Evolutionary conservation across 441 rosid genomes (phyloP).

Genomic region (Adansonia rubrostipa): DNA sequence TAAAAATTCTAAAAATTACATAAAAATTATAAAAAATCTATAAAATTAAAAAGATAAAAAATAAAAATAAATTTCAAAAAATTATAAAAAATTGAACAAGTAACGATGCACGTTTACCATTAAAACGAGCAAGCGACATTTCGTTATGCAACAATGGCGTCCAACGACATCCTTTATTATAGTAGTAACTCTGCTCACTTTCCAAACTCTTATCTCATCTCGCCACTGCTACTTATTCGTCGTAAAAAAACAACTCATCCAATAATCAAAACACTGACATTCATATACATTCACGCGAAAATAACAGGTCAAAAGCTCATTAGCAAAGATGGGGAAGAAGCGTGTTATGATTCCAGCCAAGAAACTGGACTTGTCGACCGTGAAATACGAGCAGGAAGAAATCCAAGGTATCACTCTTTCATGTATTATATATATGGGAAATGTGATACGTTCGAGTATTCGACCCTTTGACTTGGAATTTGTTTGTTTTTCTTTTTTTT

Average conservation of each 20-base stretch:
- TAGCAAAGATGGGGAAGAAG: conserved; percentile 59
- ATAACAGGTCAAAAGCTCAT: background rate
- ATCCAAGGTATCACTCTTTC: conserved; percentile 53
- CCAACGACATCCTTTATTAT: too few species aligned
- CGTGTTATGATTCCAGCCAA: conserved; percentile 61
- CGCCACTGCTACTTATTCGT: too few species aligned
- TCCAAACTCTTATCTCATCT: too few species aligned
- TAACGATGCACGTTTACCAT: too few species aligned
- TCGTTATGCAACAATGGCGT: too few species aligned
- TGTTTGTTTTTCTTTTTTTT: background rate
- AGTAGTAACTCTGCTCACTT: too few species aligned
- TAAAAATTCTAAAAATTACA: too few species aligned
- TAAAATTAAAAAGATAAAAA: too few species aligned
- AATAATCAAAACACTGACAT: background rate
- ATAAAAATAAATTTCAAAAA: too few species aligned
- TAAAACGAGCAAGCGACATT: too few species aligned
- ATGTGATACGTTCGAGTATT: background rate
- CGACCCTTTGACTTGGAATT: conserved; percentile 13
- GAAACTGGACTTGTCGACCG: conserved; percentile 59
- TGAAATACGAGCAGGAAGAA: conserved; percentile 57
- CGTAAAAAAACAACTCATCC: background rate
- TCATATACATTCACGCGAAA: background rate
- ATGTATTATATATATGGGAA: background rate
- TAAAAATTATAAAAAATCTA: too few species aligned
- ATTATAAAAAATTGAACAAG: too few species aligned